A percentile compares a stretch with the other conserved stretches of the same genome.
These are phyloP conservation scores for Fremontodendron californicum DNA, from an alignment of 345 rosid genomes.

Conservation along the genomic window DNA sequence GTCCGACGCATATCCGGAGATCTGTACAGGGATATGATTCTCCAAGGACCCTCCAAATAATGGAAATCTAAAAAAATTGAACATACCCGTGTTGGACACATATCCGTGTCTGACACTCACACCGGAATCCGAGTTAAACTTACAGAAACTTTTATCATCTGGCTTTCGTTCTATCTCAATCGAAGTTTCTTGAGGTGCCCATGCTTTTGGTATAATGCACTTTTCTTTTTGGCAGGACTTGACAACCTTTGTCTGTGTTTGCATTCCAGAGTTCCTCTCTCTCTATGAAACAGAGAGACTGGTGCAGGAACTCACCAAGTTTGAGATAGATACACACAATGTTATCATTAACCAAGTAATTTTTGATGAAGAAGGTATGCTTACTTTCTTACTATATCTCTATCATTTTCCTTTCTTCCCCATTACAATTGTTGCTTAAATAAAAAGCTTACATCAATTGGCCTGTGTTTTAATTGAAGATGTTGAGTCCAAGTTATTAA, in stretches of 20 bases:
- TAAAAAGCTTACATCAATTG: conserved; percentile 8
- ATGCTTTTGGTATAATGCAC: conserved; percentile 6
- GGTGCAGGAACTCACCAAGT: conserved; percentile 97
- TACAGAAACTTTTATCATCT: background rate
- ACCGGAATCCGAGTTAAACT: too few relatives aligned
- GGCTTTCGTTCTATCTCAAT: background rate
- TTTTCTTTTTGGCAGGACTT: conserved; percentile 58
- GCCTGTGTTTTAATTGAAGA: conserved; percentile 33
- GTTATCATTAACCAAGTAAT: conserved; percentile 95
- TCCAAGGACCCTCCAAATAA: too few relatives aligned
- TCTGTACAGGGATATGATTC: too few relatives aligned
- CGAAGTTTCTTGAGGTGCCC: background rate
- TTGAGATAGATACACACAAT: conserved; percentile 96
- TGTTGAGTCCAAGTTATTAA: conserved; percentile 85
- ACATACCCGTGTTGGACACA: too few relatives aligned
- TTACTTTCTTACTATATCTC: background rate
- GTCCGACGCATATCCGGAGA: too few relatives aligned
- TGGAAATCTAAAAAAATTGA: too few relatives aligned
- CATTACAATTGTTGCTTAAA: conserved; percentile 10
- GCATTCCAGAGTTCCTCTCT: conserved; percentile 99
- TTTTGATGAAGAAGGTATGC: conserved; percentile 76
- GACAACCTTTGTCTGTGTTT: conserved; percentile 94
- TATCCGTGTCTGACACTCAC: too few relatives aligned
- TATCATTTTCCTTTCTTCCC: background rate
- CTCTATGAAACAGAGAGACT: conserved; percentile 97